Conservation (phyloP, 306 rosid species). For the Vicia faba region DNA sequence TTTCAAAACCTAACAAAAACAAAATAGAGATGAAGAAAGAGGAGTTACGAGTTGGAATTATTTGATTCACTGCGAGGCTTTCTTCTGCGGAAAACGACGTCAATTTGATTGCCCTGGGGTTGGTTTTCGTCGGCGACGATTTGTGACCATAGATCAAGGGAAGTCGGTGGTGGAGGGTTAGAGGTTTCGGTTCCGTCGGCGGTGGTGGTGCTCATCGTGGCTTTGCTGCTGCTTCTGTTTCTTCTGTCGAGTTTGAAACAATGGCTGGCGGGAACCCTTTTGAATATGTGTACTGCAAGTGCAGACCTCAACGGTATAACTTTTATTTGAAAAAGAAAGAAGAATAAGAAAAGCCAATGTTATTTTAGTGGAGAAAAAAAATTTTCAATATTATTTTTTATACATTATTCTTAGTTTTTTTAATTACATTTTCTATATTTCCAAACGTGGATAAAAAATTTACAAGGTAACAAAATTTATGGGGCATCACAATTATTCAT, state of each 20-base stretch:
- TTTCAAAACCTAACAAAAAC: background rate
- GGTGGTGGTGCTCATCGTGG: constrained; percentile 24
- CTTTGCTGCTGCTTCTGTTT: background rate
- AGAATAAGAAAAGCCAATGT: background rate
- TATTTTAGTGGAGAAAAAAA: no score
- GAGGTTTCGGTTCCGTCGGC: constrained; percentile 11
- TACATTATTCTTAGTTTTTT: no score
- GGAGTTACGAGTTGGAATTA: constrained; percentile 44
- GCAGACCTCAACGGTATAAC: background rate
- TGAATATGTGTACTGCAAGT: background rate
- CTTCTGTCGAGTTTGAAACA: background rate
- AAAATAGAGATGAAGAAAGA: background rate
- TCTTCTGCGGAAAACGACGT: constrained; percentile 65
- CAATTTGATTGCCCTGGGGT: constrained; percentile 33
- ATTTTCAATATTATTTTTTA: no score
- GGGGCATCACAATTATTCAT: no score
- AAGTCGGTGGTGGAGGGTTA: constrained; percentile 12
- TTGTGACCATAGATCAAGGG: constrained; percentile 63
- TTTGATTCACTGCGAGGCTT: constrained; percentile 41
- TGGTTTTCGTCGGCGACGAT: constrained; percentile 45
- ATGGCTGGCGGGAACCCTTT: constrained; percentile 31
- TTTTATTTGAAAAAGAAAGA: background rate
- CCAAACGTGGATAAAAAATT: no score
- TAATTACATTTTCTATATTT: no score
- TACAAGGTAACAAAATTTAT: no score